Base-by-base conservation (phyloP, 148 eudicot species). In the Rhododendron kiyosumense region DNA sequence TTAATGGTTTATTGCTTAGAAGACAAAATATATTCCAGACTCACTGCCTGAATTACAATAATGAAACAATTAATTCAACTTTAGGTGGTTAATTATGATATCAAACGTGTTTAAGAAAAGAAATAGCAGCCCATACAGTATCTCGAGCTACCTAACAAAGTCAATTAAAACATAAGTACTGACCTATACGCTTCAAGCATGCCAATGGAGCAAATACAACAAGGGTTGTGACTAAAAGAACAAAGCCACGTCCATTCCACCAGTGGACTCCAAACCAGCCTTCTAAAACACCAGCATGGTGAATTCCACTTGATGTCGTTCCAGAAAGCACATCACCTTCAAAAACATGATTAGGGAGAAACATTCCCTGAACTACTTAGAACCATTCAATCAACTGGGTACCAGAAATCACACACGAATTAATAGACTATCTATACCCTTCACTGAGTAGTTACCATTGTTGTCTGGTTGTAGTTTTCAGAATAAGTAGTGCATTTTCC, bases 271-370 rank as follows among this genome's bases (percentile, higher is more conserved):
- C 94, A 79, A 92, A 92, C 92, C 90, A 91, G 57, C 89, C 92
- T 87, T 94, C 94, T 32, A 95, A 57, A 7, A 95, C 91, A n/a
- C 96, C 98, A n/a, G 91, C 87, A 85, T 93, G 96, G 86, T 92
- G 96, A 83, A 90, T 78, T 83, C 94, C 94, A 71, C 76, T 86
- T 51, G 94, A 90, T 32, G 93, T 85, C 83, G 98, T 92, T 86
- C 94, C 94, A 84, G 98, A 91, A 79, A 94, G 87, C 89, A 94
- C 94, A 89, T 94, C 98, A 84, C 92, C 98, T 94, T 67, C 74
- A 67, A 67, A 67, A 67, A 67, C 4, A 32, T 49, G 30, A 71
- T 26, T 22, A 17, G 15, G 87, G 45, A 32, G 32, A 11, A 77
- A 46, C 7, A 63, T 30, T 34, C 28, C 26, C 45, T 41, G 17